These are phyloP conservation scores for Diaporthe nobilis DNA, from an alignment of 2,329 filamentous ascomycete species.

Conservation along the genomic window DNA sequence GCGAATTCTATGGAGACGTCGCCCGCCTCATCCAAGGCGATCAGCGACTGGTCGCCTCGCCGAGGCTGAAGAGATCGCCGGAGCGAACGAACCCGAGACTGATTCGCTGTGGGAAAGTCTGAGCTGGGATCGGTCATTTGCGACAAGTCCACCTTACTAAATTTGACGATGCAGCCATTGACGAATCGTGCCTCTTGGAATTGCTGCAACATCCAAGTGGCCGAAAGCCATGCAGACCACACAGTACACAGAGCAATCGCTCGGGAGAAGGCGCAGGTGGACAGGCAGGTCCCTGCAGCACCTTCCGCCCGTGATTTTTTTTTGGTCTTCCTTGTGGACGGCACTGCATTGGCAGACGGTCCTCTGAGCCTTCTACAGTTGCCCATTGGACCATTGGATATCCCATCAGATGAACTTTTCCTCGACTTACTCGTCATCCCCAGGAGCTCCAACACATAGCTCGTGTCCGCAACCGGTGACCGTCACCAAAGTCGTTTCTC, in stretches of 20 bases:
- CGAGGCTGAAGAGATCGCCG: constrained; percentile 41
- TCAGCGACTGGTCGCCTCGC: constrained; percentile 41
- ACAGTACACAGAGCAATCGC: background rate
- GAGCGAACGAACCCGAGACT: constrained; percentile 21
- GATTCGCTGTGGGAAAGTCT: constrained; percentile 36
- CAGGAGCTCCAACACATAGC: constrained; percentile 3
- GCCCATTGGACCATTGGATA: constrained; percentile 28
- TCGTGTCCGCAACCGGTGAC: constrained; percentile 7
- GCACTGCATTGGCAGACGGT: background rate
- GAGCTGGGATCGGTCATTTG: constrained; percentile 33
- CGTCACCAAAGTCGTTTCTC: background rate
- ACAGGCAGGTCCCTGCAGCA: constrained; percentile 26
- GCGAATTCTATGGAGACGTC: constrained; percentile 24
- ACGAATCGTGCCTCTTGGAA: constrained; percentile 31
- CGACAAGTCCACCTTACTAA: constrained; percentile 32
- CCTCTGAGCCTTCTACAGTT: background rate
- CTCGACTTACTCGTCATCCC: constrained; percentile 18
- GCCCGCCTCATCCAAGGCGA: constrained; percentile 40
- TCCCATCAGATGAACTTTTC: constrained; percentile 19
- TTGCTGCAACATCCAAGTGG: background rate
- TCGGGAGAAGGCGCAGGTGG: background rate
- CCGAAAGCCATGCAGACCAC: background rate
- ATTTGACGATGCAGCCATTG: constrained; percentile 33
- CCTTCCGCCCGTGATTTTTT: background rate
- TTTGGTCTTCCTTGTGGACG: background rate